Conservation (phyloP, 2,329 filamentous ascomycete species). For the Colletotrichum simmondsii region DNA sequence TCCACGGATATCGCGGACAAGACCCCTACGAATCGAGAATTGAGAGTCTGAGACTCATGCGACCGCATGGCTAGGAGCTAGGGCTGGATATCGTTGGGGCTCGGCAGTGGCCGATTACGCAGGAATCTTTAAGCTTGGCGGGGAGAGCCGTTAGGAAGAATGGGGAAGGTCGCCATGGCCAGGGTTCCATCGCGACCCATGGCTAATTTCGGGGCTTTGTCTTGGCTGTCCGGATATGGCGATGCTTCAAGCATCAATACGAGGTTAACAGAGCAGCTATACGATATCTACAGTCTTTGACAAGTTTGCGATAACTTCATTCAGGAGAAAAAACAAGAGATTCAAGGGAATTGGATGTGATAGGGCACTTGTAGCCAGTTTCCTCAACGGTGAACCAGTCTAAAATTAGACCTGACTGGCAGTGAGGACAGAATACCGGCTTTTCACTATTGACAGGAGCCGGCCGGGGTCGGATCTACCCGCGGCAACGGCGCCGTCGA, state of each 20-base stretch:
- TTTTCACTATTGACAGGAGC: background rate
- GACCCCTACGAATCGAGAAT: too few relatives aligned
- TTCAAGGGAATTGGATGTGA: too few relatives aligned
- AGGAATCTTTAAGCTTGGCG: constrained; percentile 17
- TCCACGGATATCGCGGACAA: too few relatives aligned
- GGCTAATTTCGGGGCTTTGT: constrained; percentile 17
- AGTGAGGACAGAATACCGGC: background rate
- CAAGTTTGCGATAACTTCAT: too few relatives aligned
- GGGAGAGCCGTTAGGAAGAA: constrained; percentile 15
- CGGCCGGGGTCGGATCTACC: constrained; percentile 30
- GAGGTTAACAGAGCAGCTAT: background rate
- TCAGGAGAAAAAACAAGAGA: too few relatives aligned
- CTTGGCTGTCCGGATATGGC: constrained; percentile 12
- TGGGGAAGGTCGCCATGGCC: constrained; percentile 16
- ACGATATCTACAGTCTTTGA: background rate
- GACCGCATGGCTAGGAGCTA: too few relatives aligned
- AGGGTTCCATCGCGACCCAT: constrained; percentile 27
- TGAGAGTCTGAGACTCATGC: background rate
- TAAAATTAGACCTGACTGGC: background rate
- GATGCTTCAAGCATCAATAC: background rate
- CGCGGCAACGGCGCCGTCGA: constrained; percentile 16
- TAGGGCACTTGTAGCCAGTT: too few relatives aligned
- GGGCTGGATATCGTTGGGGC: background rate
- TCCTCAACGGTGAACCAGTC: too few relatives aligned
- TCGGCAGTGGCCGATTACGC: constrained; percentile 26